Evolutionary conservation across 1,284 basidiomycete species (phyloP).

Genomic region (Trichosporon sp.): DNA sequence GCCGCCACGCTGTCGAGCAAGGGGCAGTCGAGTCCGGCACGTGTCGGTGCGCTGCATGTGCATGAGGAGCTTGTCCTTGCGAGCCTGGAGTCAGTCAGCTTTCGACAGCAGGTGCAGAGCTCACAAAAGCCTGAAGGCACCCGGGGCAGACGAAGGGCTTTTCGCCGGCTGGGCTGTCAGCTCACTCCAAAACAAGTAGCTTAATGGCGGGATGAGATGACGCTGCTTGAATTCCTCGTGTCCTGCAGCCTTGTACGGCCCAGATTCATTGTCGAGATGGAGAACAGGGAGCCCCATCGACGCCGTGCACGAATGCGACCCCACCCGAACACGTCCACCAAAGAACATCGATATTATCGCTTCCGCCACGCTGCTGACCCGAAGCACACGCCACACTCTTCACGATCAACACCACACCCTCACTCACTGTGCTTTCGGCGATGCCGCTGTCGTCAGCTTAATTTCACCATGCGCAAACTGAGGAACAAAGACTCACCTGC

Average conservation of each 20-base stretch:
- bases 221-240: too few relatives aligned
- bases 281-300: too few relatives aligned
- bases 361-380: too few relatives aligned
- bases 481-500: constrained; percentile 4
- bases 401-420: neutral
- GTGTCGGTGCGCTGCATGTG: constrained; percentile 19
- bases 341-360: too few relatives aligned
- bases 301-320: too few relatives aligned
- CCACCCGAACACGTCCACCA: too few relatives aligned
- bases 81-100: constrained; percentile 16
- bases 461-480: neutral
- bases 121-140: constrained; percentile 16
- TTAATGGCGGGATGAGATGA: too few relatives aligned
- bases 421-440: constrained; percentile 20
- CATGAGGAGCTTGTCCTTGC: constrained; percentile 24
- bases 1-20: constrained; percentile 10
- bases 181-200: too few relatives aligned
- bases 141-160: constrained; percentile 19
- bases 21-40: constrained; percentile 17
- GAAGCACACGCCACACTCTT: neutral
- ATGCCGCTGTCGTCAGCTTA: constrained; percentile 15
- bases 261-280: too few relatives aligned
- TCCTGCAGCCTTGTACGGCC: too few relatives aligned
- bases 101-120: neutral
- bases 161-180: constrained; percentile 16